phyloP scores from a whole-genome alignment of 805 yeast species.

The Citeromyces nyonsensis region DNA sequence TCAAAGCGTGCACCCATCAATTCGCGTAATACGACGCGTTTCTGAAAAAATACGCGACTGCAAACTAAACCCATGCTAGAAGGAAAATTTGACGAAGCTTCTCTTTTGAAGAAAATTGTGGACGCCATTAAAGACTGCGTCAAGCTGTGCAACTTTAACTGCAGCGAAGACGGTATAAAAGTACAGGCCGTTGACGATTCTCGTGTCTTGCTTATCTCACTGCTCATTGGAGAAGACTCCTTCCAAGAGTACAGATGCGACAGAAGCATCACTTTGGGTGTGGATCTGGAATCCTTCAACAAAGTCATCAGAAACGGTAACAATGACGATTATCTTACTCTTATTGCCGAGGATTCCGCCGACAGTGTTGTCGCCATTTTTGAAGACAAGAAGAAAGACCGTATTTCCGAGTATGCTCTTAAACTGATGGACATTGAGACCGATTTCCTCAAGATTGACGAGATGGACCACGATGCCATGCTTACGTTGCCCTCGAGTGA shows the following conservation, averaged over 20 bases:
- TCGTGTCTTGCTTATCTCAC: conserved; percentile 81
- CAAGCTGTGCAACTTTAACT: conserved; percentile 89
- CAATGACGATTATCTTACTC: conserved; percentile 74
- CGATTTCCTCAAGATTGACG: conserved; percentile 87
- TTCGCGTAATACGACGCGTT: too few species aligned
- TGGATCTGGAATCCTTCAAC: conserved; percentile 75
- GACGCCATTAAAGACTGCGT: conserved; percentile 94
- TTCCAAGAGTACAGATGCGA: conserved; percentile 92
- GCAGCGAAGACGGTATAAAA: conserved; percentile 87
- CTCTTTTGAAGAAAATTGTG: conserved; percentile 80
- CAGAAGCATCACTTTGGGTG: conserved; percentile 80
- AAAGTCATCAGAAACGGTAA: conserved; percentile 87
- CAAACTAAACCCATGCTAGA: conserved; percentile 59
- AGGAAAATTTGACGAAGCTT: conserved; percentile 91
- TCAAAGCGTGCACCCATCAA: too few species aligned
- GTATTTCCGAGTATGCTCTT: conserved; percentile 82
- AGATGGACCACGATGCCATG: conserved; percentile 78
- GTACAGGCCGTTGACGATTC: conserved; percentile 98
- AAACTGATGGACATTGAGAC: conserved; percentile 95
- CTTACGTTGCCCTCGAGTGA: conserved; percentile 80
- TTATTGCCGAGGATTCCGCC: conserved; percentile 68
- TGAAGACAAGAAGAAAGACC: conserved; percentile 83
- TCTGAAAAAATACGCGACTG: background rate
- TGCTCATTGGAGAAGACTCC: conserved; percentile 77
- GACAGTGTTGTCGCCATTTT: conserved; percentile 68